phyloP scores from a whole-genome alignment of 2,329 filamentous ascomycete genomes.

The Aspergillus spinulosporus region DNA sequence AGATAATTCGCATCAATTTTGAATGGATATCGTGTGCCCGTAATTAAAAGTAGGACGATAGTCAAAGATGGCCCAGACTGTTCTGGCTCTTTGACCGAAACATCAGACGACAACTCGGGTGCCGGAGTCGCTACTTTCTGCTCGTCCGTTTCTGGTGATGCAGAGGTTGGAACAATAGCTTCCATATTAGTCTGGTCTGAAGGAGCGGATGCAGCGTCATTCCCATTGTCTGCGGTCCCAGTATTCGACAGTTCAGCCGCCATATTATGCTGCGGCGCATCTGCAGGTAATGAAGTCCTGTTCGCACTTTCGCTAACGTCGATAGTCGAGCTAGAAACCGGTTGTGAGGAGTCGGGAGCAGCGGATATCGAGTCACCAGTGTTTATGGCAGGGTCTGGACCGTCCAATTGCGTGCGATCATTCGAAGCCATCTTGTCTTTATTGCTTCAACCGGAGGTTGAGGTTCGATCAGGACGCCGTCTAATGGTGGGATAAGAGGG shows the following conservation, averaged over 20 bases:
- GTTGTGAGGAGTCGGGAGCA: slow-evolving; percentile 24
- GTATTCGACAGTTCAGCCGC: slow-evolving; percentile 17
- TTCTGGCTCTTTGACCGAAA: slow-evolving; percentile 39
- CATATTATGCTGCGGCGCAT: slow-evolving; percentile 13
- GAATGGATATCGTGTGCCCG: slow-evolving; percentile 82
- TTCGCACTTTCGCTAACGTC: slow-evolving; percentile 17
- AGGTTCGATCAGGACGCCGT: background rate
- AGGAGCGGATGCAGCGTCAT: slow-evolving; percentile 21
- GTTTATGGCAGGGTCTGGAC: slow-evolving; percentile 16
- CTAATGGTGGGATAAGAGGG: background rate
- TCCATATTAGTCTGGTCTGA: slow-evolving; percentile 18
- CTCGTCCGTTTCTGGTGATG: slow-evolving; percentile 26
- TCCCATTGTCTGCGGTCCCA: slow-evolving; percentile 26
- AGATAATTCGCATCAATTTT: slow-evolving; percentile 87
- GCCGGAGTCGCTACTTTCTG: slow-evolving; percentile 22
- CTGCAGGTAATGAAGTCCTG: slow-evolving; percentile 16
- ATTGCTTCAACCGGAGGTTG: background rate
- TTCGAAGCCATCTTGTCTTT: slow-evolving; percentile 23
- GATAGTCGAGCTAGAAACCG: slow-evolving; percentile 16
- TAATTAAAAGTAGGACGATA: slow-evolving; percentile 81
- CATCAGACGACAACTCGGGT: slow-evolving; percentile 25
- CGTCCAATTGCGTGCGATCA: slow-evolving; percentile 25
- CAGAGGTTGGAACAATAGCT: slow-evolving; percentile 14
- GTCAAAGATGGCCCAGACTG: slow-evolving; percentile 39
- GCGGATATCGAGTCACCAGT: slow-evolving; percentile 22